Conservation (phyloP, 2,329 filamentous ascomycete genomes). For the Paracamarosporium sp. region DNA sequence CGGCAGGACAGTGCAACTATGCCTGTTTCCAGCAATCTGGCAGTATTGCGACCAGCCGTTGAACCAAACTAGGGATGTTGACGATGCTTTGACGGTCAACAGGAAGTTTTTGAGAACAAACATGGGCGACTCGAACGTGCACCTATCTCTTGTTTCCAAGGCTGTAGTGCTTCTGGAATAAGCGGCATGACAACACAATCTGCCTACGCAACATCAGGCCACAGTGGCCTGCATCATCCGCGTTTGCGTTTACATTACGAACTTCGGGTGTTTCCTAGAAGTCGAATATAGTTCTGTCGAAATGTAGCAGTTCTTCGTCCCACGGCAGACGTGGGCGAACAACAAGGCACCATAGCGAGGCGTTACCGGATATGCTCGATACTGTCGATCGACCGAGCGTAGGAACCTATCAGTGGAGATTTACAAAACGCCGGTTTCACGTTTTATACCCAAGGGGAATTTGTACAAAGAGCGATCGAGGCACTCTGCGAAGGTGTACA, state of each 20-base stretch:
- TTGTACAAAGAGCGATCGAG: background rate
- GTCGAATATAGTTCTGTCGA: background rate
- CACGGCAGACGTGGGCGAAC: background rate
- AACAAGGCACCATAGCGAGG: background rate
- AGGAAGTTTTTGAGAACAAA: conserved; percentile 1
- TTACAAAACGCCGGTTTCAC: background rate
- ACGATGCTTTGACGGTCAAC: conserved; percentile 4
- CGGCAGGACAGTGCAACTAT: conserved; percentile 1
- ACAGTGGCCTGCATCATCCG: background rate
- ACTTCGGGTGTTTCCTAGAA: background rate
- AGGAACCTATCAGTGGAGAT: background rate
- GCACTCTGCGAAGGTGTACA: background rate
- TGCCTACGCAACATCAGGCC: background rate
- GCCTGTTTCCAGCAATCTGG: conserved; percentile 12
- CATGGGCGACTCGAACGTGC: background rate
- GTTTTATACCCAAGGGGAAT: background rate
- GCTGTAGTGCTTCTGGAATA: conserved; percentile 4
- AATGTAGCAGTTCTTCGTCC: background rate
- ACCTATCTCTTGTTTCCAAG: conserved; percentile 4
- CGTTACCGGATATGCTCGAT: background rate
- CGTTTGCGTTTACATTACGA: background rate
- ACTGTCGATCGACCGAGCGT: background rate
- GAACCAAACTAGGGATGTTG: background rate
- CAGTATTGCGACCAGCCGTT: conserved; percentile 4
- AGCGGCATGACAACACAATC: background rate